Evolutionary conservation across 192 early-diverging fungal genomes (phyloP), one percentile per base, ranked within the genome.

Genomic region (Linnemannia elongata): DNA sequence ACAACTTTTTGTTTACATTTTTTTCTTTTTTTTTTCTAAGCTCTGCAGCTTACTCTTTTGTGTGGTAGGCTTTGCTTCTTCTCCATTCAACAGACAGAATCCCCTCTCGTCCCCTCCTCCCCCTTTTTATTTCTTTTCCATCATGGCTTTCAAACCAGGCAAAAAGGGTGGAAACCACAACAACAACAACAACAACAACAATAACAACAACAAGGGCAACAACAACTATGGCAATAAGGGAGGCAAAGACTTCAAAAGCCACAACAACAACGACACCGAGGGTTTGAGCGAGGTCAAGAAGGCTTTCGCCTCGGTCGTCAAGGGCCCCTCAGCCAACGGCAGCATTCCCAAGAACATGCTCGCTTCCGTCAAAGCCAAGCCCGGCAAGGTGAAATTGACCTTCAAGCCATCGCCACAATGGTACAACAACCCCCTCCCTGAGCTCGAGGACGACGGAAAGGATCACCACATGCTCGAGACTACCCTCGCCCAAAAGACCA

Each of bases 261-360:
- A 30, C 4, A 10, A 30, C 15, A 49, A n/a, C 80, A 30, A 55
- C 27, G 45, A 22, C 42, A 78, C 77, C 39, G 79, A 81, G 33
- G 70, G 54, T 35, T 73, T 42, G 8, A 86, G 83, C 38, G 79
- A 86, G 72, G 85, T 87, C 72, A 80, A 87, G 45, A 87, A 87
- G 80, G 80, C 85, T 6, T 81, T 81, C 38, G 80, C 79, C 35
- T 69, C 80, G 1, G 85, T 81, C 35, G 76, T 78, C 79, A 87
- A 87, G 79, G 85, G 85, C 33, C 79, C 85, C 8, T 87, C 85
- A 3, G 85, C 85, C 55, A 87, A 78, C 42, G 85, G 85, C 3
- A 78, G 85, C 42, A 87, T 87, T 52, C 85, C 85, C 54, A 87
- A 87, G 68, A 73, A 81, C 76, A 87, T 87, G 85, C 80, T 87